These are phyloP conservation scores for Trichocomaceae sp. DNA, from an alignment of 2,329 filamentous ascomycete species.

Conservation along the genomic window DNA sequence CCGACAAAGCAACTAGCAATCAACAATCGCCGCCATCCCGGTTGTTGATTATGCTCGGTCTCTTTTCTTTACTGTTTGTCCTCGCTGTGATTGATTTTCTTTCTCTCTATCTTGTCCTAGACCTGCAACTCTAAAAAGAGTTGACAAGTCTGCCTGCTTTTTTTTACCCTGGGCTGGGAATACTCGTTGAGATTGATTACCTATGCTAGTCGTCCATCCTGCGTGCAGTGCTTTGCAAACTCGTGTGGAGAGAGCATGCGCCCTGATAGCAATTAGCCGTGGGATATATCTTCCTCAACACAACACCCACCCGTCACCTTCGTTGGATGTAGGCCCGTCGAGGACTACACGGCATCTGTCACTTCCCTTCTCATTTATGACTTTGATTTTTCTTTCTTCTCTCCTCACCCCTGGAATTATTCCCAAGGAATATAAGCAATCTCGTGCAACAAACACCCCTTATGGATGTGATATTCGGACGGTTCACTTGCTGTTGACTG, in stretches of 20 bases:
- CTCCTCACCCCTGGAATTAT: not conserved
- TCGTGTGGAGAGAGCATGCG: not conserved
- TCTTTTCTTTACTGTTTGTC: slow-evolving; percentile 6
- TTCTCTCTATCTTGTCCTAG: not conserved
- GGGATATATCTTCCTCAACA: not conserved
- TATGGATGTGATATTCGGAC: not conserved
- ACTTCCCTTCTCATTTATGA: slow-evolving; percentile 1
- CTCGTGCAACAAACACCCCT: not conserved
- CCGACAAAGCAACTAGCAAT: not conserved
- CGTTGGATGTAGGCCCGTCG: slow-evolving; percentile 11
- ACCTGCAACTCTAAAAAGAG: not conserved
- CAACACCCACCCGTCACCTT: not conserved
- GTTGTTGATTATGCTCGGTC: slow-evolving; percentile 3
- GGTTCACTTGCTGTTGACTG: slow-evolving; percentile 4
- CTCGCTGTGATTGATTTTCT: not conserved
- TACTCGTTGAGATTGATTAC: not conserved
- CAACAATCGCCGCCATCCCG: not conserved
- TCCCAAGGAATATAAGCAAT: not conserved
- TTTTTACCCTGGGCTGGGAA: not conserved
- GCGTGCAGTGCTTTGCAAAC: not conserved
- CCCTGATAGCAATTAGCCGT: not conserved
- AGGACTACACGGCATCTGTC: slow-evolving; percentile 9
- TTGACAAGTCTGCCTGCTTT: not conserved
- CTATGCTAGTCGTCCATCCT: not conserved
- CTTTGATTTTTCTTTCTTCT: not conserved